phyloP scores from a whole-genome alignment of 2,329 filamentous ascomycete species.

The Aspergillus sp. region DNA sequence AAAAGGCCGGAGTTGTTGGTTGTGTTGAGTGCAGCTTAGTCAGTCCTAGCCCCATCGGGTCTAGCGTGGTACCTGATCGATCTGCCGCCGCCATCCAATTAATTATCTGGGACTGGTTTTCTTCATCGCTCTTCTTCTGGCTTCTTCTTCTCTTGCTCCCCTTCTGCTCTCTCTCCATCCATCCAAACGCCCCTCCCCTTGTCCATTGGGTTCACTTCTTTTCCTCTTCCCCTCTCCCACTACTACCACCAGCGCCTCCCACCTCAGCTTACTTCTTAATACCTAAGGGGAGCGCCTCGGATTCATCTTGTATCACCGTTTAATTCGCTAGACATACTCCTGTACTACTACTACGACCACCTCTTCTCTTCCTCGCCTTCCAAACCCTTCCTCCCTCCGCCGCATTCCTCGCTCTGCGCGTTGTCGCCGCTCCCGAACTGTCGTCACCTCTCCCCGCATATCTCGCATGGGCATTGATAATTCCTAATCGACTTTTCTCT shows the following conservation, averaged over 20 bases:
- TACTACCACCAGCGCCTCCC: not conserved
- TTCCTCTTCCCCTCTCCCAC: not conserved
- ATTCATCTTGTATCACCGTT: not conserved
- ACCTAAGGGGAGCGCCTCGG: not conserved
- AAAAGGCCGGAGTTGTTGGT: not conserved
- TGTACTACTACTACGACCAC: constrained; percentile 3
- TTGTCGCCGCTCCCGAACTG: not conserved
- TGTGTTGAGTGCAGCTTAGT: not conserved
- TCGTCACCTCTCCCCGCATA: constrained; percentile 10
- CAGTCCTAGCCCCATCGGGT: not conserved
- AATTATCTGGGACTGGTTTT: not conserved
- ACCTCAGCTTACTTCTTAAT: not conserved
- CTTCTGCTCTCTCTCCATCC: not conserved
- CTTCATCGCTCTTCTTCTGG: not conserved
- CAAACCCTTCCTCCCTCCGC: not conserved
- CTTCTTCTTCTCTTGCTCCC: not conserved
- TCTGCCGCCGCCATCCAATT: not conserved
- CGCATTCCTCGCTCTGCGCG: not conserved
- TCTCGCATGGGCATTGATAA: constrained; percentile 23
- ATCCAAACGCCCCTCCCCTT: not conserved
- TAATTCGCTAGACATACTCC: constrained; percentile 1
- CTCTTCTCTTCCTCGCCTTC: constrained; percentile 6
- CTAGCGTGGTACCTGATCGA: not conserved
- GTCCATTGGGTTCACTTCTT: not conserved
- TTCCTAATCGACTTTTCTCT: constrained; percentile 22